These are phyloP conservation scores for Penicillium sp. DNA, from an alignment of 2,329 filamentous ascomycete species.

Conservation along the genomic window DNA sequence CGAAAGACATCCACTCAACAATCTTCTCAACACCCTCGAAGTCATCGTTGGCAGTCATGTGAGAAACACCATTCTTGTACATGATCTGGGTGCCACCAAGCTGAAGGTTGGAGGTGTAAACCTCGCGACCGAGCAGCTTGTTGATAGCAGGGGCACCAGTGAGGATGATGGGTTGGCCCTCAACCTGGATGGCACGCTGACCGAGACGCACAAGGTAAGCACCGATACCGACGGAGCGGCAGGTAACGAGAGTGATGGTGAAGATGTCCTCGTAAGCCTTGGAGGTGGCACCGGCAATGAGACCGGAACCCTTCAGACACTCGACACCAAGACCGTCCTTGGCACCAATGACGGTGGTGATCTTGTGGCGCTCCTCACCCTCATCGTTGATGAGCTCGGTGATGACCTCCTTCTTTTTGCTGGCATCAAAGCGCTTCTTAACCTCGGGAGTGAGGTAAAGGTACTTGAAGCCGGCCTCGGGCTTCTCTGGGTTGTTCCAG, in stretches of 20 bases:
- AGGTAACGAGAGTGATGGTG: constrained; percentile 95
- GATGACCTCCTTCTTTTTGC: constrained; percentile 71
- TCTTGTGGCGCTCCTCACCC: constrained; percentile 89
- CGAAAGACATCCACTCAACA: constrained; percentile 95
- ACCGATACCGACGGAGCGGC: constrained; percentile 97
- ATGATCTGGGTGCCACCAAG: constrained; percentile 99
- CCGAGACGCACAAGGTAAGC: constrained; percentile 97
- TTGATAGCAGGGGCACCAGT: constrained; percentile 97
- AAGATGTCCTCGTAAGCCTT: constrained; percentile 98
- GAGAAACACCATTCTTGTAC: constrained; percentile 99
- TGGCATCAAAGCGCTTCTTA: constrained; percentile 82
- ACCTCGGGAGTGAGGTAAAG: constrained; percentile 85
- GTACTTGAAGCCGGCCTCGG: constrained; percentile 92
- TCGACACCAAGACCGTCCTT: constrained; percentile 98
- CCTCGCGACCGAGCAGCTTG: constrained; percentile 95
- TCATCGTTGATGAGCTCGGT: constrained; percentile 84
- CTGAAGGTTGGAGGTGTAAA: constrained; percentile 98
- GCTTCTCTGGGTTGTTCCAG: constrained; percentile 82
- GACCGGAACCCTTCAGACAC: constrained; percentile 92
- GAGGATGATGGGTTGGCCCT: constrained; percentile 97
- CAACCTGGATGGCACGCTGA: constrained; percentile 97
- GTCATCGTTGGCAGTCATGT: constrained; percentile 97
- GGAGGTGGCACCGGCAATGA: constrained; percentile 96
- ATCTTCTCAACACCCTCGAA: constrained; percentile 98
- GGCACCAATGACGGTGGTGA: constrained; percentile 85